Conservation (phyloP, 2,329 filamentous ascomycete species). For the Hyphodiscus sp. region DNA sequence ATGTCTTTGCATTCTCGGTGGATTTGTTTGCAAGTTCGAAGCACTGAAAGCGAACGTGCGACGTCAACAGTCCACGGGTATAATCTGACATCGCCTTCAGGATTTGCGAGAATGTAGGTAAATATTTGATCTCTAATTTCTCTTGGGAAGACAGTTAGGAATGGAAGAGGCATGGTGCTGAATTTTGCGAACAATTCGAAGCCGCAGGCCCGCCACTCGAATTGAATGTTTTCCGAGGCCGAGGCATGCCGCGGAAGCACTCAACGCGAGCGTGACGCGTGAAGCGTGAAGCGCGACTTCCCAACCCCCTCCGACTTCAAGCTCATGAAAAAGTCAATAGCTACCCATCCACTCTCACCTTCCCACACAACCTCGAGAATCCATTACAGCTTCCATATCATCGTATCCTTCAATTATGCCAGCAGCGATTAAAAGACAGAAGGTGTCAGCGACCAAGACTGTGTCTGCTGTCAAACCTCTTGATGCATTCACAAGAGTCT, state of each 20-base stretch:
- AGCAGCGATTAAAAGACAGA: slow-evolving; percentile 25
- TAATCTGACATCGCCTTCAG: slow-evolving; percentile 17
- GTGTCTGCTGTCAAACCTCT: slow-evolving; percentile 19
- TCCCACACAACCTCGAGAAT: slow-evolving; percentile 12
- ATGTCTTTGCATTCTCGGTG: slow-evolving; percentile 27
- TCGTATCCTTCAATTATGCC: slow-evolving; percentile 25
- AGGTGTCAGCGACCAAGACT: slow-evolving; percentile 18
- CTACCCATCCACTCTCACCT: slow-evolving; percentile 16
- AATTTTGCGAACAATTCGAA: too few relatives aligned
- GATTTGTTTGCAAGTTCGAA: slow-evolving; percentile 27
- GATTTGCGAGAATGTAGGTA: slow-evolving; percentile 19
- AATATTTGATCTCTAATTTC: slow-evolving; percentile 29
- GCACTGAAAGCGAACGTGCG: slow-evolving; percentile 21
- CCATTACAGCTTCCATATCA: slow-evolving; percentile 16
- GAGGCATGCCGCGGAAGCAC: slow-evolving; percentile 13
- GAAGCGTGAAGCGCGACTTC: slow-evolving; percentile 11
- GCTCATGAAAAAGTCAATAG: slow-evolving; percentile 5
- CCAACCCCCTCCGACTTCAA: slow-evolving; percentile 15
- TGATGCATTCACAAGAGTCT: slow-evolving; percentile 37
- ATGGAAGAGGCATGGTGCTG: slow-evolving; percentile 14
- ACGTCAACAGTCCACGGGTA: slow-evolving; percentile 25
- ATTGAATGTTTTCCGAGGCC: neutral
- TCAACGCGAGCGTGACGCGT: slow-evolving; percentile 24
- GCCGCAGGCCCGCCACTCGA: neutral
- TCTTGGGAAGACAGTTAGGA: slow-evolving; percentile 23